A percentile compares a stretch with the other conserved stretches of the same genome.
phyloP scores from a whole-genome alignment of 176 grass and related monocot genomes.

The Oryza glaberrima region DNA sequence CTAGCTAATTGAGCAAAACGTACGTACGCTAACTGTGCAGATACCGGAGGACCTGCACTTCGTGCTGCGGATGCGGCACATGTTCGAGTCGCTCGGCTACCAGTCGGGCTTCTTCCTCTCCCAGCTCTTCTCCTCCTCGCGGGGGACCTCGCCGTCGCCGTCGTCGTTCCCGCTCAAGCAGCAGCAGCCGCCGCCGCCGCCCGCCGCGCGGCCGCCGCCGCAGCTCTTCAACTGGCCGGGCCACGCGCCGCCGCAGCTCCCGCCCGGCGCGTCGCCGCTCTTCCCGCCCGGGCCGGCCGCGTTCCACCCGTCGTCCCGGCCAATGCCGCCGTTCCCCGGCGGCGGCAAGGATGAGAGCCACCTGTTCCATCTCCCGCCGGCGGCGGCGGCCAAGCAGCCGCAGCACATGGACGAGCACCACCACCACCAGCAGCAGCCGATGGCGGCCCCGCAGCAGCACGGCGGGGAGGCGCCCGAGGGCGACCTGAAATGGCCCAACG shows the following conservation, averaged over 20 bases:
- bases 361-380: conserved; percentile 56
- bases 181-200: conserved; percentile 24
- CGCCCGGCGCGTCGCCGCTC: conserved; percentile 42
- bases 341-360: conserved; percentile 51
- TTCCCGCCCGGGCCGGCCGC: conserved; percentile 44
- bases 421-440: conserved; percentile 21
- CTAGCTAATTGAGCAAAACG: neutral
- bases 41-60: conserved; percentile 98
- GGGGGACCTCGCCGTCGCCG: conserved; percentile 60
- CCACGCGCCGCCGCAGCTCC: conserved; percentile 40
- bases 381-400: conserved; percentile 24
- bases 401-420: conserved; percentile 70
- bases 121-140: conserved; percentile 90
- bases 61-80: conserved; percentile 96
- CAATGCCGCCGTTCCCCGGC: conserved; percentile 36
- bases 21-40: conserved; percentile 43
- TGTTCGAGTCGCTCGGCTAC: conserved; percentile 97
- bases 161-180: conserved; percentile 75
- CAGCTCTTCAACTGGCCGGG: conserved; percentile 60
- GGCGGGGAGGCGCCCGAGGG: conserved; percentile 48
- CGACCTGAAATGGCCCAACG: conserved; percentile 92
- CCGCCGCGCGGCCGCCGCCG: conserved; percentile 38
- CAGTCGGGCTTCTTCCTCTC: conserved; percentile 99
- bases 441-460: neutral
- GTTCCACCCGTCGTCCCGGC: conserved; percentile 45